Evolutionary conservation across 179 eudicot genomes (phyloP).

Genomic region (Vitellaria paradoxa): DNA sequence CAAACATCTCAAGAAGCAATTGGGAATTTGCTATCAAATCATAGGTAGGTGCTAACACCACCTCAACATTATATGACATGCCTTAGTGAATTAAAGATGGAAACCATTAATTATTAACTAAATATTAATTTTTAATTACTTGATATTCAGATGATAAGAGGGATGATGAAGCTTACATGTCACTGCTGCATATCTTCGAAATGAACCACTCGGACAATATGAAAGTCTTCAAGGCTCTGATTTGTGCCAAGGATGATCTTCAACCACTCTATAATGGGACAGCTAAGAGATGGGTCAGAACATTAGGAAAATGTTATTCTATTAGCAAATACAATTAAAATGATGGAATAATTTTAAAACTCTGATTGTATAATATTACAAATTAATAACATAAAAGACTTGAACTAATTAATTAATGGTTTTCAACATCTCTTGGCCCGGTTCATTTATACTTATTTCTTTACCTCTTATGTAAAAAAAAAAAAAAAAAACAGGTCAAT

Average conservation of each 20-base stretch:
- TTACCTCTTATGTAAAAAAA: neutral
- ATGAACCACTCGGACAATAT: conserved; percentile 61
- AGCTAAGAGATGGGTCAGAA: conserved; percentile 41
- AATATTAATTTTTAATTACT: neutral
- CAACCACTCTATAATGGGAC: conserved; percentile 44
- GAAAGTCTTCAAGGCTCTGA: conserved; percentile 42
- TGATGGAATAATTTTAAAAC: too few species aligned
- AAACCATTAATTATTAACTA: neutral
- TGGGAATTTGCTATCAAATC: conserved; percentile 26
- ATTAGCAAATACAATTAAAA: too few species aligned
- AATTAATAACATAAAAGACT: too few species aligned
- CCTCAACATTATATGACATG: neutral
- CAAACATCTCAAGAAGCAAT: conserved; percentile 38
- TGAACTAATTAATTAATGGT: neutral
- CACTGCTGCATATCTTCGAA: conserved; percentile 29
- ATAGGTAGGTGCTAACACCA: conserved; percentile 24
- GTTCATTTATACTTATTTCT: neutral
- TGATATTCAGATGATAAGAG: conserved; percentile 43
- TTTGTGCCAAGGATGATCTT: conserved; percentile 38
- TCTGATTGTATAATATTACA: too few species aligned
- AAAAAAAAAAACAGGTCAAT: conserved; percentile 44
- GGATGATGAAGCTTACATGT: conserved; percentile 40
- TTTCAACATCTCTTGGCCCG: neutral
- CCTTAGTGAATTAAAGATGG: too few species aligned
- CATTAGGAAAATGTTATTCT: too few species aligned